Conservation (phyloP, 495 filamentous ascomycete species). For the Diplogelasinospora grovesii region DNA sequence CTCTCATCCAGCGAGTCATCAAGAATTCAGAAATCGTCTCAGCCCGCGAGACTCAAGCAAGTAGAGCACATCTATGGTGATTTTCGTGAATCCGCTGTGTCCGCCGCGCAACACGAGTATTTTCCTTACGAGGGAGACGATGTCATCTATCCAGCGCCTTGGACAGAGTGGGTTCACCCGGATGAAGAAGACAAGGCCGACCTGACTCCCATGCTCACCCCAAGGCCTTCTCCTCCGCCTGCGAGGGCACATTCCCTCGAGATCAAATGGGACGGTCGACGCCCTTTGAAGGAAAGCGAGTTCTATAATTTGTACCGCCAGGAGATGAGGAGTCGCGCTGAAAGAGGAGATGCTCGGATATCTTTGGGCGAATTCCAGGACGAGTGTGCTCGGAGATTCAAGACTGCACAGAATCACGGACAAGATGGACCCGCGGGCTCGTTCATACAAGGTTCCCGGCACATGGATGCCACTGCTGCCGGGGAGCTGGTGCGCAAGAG, state of each 20-base stretch:
- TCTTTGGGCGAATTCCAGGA: slow-evolving; percentile 20
- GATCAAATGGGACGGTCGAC: slow-evolving; percentile 16
- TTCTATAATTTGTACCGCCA: slow-evolving; percentile 15
- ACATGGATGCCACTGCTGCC: neutral
- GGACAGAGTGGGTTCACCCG: slow-evolving; percentile 18
- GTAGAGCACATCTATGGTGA: slow-evolving; percentile 17
- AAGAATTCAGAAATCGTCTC: slow-evolving; percentile 3
- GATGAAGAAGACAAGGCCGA: slow-evolving; percentile 4
- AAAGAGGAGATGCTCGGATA: slow-evolving; percentile 13
- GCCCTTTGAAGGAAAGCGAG: slow-evolving; percentile 10
- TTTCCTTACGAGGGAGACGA: slow-evolving; percentile 22
- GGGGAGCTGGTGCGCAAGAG: slow-evolving; percentile 3
- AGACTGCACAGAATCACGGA: slow-evolving; percentile 7
- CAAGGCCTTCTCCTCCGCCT: slow-evolving; percentile 7
- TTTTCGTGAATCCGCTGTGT: slow-evolving; percentile 12
- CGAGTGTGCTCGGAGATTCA: slow-evolving; percentile 12
- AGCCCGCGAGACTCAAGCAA: slow-evolving; percentile 10
- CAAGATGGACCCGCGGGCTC: too few species aligned
- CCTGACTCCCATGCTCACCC: slow-evolving; percentile 13
- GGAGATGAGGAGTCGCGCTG: slow-evolving; percentile 11
- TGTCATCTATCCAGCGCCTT: slow-evolving; percentile 19
- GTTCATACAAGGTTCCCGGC: too few species aligned
- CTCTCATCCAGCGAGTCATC: neutral
- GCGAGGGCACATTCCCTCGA: neutral
- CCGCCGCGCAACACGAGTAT: too few species aligned